Evolutionary conservation across 1,284 basidiomycete genomes (phyloP), one percentile per base, ranked within the genome.

Genomic region (Ustilago loliicola): DNA sequence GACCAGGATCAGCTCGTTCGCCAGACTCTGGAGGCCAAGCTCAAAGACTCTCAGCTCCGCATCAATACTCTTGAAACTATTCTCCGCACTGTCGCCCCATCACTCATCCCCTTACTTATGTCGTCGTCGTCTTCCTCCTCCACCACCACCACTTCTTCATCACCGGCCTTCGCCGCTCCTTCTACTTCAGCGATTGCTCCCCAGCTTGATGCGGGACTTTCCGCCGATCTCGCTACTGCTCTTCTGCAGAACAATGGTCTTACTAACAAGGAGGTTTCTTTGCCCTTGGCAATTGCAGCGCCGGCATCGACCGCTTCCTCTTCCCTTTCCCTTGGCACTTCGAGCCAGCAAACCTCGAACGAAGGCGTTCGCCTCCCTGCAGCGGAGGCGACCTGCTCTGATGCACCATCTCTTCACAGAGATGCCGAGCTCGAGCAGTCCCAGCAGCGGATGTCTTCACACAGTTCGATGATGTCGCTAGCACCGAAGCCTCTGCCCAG

Each of bases 351-450:
- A 67, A 61, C 65, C 61, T 73, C 71, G 40, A 68, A 66, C 32
- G 69, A 74, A 68, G 72, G 72, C 80, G 80, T 81, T 85, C 71
- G 82, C 80, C 83, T 85, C 79, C 83, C 83, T 72, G 83, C 83
- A 85, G 83, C 74, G 83, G 79, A 85, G 83, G 82, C 78, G 80
- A 82, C 78, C 79, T 75, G 78, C 69, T 65, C 60, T 72, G 61
- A 68, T 58, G 62, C 66, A 71, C 66, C 67, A 69, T 68, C 64
- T 71, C 51, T 47, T 64, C 15, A 10, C 38, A 32, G 51, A 70
- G 67, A 77, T 66, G 66, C 74, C 45, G 69, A 66, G 73, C 65
- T 73, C 64, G 66, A 63, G 74, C 64, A 73, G 77, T 79, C 82
- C 82, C 82, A 67, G 82, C 82, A 83, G 82, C 77, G 82, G 82